Percentiles rank a stretch among this genome's conserved stretches.
Evolutionary conservation across 305 asterid species (phyloP).

Genomic region (Petunia hybrid): DNA sequence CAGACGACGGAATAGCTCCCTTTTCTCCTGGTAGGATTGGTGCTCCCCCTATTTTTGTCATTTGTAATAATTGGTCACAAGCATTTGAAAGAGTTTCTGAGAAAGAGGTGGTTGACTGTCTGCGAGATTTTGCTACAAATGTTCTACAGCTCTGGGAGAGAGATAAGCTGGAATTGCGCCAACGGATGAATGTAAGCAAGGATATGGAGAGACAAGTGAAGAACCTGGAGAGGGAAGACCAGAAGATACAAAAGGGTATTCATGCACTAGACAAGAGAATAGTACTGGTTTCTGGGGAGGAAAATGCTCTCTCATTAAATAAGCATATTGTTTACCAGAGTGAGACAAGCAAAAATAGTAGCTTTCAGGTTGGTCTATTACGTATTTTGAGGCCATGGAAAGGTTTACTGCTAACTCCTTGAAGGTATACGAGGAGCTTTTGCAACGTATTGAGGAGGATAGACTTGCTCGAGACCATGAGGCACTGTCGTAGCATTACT

Average conservation of each 20-base stretch:
- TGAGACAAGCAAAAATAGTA: conserved; percentile 70
- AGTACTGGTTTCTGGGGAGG: conserved; percentile 59
- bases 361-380: conserved; percentile 73
- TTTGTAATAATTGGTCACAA: conserved; percentile 91
- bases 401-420: conserved; percentile 63
- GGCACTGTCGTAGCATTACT: conserved; percentile 44
- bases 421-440: conserved; percentile 76
- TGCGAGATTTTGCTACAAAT: conserved; percentile 73
- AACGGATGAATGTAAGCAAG: conserved; percentile 67
- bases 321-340: conserved; percentile 79
- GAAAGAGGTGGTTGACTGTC: conserved; percentile 77
- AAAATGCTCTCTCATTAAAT: conserved; percentile 53
- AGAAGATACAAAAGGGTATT: conserved; percentile 83
- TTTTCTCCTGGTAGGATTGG: conserved; percentile 95
- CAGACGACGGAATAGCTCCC: conserved; percentile 81
- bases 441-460: conserved; percentile 82
- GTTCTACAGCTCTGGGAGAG: conserved; percentile 83
- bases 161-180: conserved; percentile 78
- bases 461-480: conserved; percentile 57
- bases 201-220: conserved; percentile 72
- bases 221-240: conserved; percentile 88
- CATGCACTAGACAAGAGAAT: conserved; percentile 79
- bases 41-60: conserved; percentile 84
- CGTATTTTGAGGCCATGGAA: conserved; percentile 89
- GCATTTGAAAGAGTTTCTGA: conserved; percentile 79